A percentile compares a stretch with the other conserved stretches of the same genome.
Conservation (phyloP, 1,139 yeast genomes). For the Blastobotrys raffinosifermentans region DNA sequence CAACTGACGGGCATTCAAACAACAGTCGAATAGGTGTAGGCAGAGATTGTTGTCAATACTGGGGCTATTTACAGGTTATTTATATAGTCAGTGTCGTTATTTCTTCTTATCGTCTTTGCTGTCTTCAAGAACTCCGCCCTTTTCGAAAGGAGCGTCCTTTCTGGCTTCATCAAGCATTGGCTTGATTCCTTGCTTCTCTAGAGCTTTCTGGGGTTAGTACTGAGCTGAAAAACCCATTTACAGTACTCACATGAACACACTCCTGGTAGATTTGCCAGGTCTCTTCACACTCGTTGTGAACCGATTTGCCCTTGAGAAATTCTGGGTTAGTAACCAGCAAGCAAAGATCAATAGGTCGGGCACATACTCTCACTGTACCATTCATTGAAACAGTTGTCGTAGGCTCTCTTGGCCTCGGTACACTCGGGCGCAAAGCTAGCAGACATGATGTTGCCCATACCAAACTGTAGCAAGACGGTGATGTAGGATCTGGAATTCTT, state of each 20-base stretch:
- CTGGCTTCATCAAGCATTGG: constrained; percentile 90
- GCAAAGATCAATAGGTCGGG: not conserved
- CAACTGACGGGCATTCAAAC: too few relatives aligned
- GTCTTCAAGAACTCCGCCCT: constrained; percentile 44
- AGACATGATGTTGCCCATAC: constrained; percentile 54
- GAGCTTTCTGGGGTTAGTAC: constrained; percentile 52
- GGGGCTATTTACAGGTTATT: constrained; percentile 8
- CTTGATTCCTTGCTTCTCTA: constrained; percentile 64
- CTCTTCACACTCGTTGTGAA: constrained; percentile 74
- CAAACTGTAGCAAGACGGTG: too few relatives aligned
- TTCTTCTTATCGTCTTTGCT: constrained; percentile 15
- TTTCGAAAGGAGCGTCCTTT: constrained; percentile 82
- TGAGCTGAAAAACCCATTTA: too few relatives aligned
- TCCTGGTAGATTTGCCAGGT: constrained; percentile 82
- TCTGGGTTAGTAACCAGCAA: constrained; percentile 28
- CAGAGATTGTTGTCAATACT: too few relatives aligned
- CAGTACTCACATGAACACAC: constrained; percentile 58
- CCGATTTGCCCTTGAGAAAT: constrained; percentile 60
- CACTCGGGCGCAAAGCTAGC: constrained; percentile 97
- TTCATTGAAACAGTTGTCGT: constrained; percentile 86
- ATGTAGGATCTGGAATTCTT: too few relatives aligned
- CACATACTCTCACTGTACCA: constrained; percentile 85
- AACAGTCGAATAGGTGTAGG: too few relatives aligned
- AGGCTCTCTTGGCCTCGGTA: constrained; percentile 73
- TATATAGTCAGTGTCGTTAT: not conserved